Conservation (phyloP, 2,329 filamentous ascomycete species). For the Aureobasidium lini region DNA sequence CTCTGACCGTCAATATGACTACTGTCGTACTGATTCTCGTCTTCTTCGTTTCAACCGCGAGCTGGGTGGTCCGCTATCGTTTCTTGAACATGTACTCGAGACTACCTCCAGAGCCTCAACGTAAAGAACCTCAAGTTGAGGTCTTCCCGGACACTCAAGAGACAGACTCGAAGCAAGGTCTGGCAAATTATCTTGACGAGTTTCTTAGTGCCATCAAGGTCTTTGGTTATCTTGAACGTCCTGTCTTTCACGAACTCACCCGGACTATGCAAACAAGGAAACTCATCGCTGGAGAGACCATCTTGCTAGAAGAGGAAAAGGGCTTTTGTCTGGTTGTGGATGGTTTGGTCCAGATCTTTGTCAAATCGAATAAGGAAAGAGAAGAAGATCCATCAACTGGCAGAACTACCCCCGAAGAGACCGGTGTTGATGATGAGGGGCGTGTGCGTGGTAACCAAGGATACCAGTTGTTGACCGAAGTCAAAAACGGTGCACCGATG, state of each 20-base stretch:
- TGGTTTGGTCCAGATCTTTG: constrained; percentile 93
- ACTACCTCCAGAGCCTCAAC: constrained; percentile 85
- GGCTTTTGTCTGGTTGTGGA: constrained; percentile 97
- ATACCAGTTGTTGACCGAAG: constrained; percentile 92
- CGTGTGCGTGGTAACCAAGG: constrained; percentile 62
- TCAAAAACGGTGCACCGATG: constrained; percentile 97
- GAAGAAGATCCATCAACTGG: constrained; percentile 34
- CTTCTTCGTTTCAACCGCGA: constrained; percentile 72
- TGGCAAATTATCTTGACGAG: constrained; percentile 96
- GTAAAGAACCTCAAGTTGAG: constrained; percentile 92
- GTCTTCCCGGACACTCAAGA: constrained; percentile 91
- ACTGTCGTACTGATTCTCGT: constrained; percentile 80
- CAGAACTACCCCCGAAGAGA: constrained; percentile 32
- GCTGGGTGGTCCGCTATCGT: constrained; percentile 91
- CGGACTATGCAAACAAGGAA: constrained; percentile 97
- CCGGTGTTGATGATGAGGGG: constrained; percentile 52
- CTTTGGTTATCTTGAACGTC: constrained; percentile 91
- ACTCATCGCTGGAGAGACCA: constrained; percentile 88
- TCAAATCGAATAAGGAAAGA: constrained; percentile 68
- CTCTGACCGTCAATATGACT: constrained; percentile 97
- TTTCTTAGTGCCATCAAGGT: constrained; percentile 98
- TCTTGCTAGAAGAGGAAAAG: constrained; percentile 94
- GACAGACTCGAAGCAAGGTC: constrained; percentile 77
- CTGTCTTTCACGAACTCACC: constrained; percentile 95
- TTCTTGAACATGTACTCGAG: constrained; percentile 96